phyloP scores from a whole-genome alignment of 768 basidiomycete genomes.

The Obba rivulosa region DNA sequence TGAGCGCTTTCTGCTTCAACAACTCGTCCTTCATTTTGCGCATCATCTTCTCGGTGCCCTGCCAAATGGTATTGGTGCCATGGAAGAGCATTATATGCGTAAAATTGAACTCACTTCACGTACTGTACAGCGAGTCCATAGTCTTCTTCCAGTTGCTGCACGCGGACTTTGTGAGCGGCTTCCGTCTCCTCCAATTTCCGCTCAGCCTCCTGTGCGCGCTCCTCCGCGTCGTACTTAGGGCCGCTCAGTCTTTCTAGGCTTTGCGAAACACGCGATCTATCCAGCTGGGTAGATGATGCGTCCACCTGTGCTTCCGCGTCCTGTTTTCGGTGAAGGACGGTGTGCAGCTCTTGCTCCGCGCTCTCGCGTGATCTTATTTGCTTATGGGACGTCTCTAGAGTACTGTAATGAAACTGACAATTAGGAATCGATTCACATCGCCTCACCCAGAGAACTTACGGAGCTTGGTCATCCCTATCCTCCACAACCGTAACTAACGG shows the following conservation, averaged over 20 bases:
- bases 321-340: constrained; percentile 58
- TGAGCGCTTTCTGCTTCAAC: constrained; percentile 81
- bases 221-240: constrained; percentile 35
- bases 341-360: constrained; percentile 70
- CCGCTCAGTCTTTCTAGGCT: constrained; percentile 37
- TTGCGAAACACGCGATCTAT: constrained; percentile 54
- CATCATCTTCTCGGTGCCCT: constrained; percentile 98
- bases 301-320: constrained; percentile 71
- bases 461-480: constrained; percentile 50
- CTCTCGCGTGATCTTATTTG: constrained; percentile 66
- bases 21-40: constrained; percentile 94
- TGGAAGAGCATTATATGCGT: too few relatives aligned
- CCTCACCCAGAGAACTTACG: constrained; percentile 38
- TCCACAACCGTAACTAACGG: constrained; percentile 35
- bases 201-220: constrained; percentile 63
- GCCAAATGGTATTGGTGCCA: constrained; percentile 5
- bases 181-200: constrained; percentile 77
- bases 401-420: too few relatives aligned
- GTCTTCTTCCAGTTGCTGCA: constrained; percentile 90
- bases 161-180: constrained; percentile 66
- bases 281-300: constrained; percentile 60
- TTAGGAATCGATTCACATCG: too few relatives aligned
- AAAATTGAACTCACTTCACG: constrained; percentile 67
- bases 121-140: constrained; percentile 97
- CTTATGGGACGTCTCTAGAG: constrained; percentile 34